These are phyloP conservation scores for Chlamydomonas applanata DNA, from an alignment of 139 green algal species.

Conservation along the genomic window DNA sequence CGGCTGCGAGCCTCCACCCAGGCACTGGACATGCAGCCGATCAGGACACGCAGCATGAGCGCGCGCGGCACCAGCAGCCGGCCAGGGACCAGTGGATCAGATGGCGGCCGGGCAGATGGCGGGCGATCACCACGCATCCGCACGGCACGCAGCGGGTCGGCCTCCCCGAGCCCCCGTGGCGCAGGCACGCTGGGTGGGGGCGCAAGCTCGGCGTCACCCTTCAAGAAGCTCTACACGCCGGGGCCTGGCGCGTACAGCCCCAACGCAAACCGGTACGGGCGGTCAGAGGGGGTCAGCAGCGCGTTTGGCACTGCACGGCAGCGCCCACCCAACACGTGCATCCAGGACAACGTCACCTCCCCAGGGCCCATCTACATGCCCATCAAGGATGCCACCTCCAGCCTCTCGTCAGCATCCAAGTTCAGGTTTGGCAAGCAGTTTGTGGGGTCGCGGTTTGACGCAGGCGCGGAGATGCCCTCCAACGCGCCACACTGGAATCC, in stretches of 20 bases:
- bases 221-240: constrained; percentile 22
- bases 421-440: constrained; percentile 30
- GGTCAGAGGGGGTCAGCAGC: not conserved
- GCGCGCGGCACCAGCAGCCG: too few relatives aligned
- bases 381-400: constrained; percentile 18
- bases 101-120: too few relatives aligned
- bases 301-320: constrained; percentile 27
- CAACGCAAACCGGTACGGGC: not conserved
- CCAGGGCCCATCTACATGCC: constrained; percentile 36
- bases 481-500: constrained; percentile 36
- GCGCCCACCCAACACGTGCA: constrained; percentile 30
- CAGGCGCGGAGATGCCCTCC: constrained; percentile 15
- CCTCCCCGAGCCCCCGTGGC: too few relatives aligned
- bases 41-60: not conserved
- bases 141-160: too few relatives aligned
- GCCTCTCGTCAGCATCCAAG: not conserved
- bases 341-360: constrained; percentile 10
- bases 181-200: too few relatives aligned
- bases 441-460: constrained; percentile 20
- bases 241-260: constrained; percentile 35
- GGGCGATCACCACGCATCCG: too few relatives aligned
- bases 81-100: too few relatives aligned
- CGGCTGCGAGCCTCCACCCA: not conserved
- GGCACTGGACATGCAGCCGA: not conserved
- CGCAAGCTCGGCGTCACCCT: not conserved